Evolutionary conservation across 352 stramenopile species (phyloP), one percentile per base, ranked within the genome.

Genomic region (Phytophthora agathidicida): DNA sequence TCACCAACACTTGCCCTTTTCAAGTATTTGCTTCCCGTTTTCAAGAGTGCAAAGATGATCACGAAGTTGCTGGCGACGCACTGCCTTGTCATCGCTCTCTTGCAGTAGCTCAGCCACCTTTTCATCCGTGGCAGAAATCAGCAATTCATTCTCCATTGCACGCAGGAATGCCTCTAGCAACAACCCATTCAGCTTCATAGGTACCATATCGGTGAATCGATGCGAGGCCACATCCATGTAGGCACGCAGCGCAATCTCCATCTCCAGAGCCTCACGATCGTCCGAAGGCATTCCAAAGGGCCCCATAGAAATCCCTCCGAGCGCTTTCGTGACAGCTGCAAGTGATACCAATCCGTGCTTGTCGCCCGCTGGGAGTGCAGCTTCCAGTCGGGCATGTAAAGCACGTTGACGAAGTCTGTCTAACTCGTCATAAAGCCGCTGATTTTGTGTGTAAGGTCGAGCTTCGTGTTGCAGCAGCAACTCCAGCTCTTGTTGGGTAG

Each of bases 371-470:
- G 58, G 54, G 41, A 63, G 23, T 16, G 31, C 27, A 32, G 52
- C 24, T 24, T 62, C 20, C 57, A 65, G 17, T 64, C 30, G 61
- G 37, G 24, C 42, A 59, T 54, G 44, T 30, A 76, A 11, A 26
- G 51, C 20, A 27, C 33, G 26, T 38, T 64, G 59, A 6, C 65
- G 60, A 33, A 70, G 57, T 24, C 53, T 26, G 32, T 73, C 60
- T 16, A 77, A 56, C 19, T 68, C 38, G 3, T 62, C 27, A n/a
- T 69, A 71, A 2, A 78, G 48, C 9, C 53, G 31, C 17, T 26
- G 32, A 37, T 82, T 60, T 46, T 82, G 73, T 9, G 65, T 82
- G 31, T 78, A 78, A 16, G 68, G 73, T 7, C 65, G 53, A n/a
- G 49, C 45, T 65, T 80, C 73, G 11, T 59, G 33, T 10, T 62